Conservation (phyloP, 352 stramenopile genomes). For the Plasmopara halstedii region DNA sequence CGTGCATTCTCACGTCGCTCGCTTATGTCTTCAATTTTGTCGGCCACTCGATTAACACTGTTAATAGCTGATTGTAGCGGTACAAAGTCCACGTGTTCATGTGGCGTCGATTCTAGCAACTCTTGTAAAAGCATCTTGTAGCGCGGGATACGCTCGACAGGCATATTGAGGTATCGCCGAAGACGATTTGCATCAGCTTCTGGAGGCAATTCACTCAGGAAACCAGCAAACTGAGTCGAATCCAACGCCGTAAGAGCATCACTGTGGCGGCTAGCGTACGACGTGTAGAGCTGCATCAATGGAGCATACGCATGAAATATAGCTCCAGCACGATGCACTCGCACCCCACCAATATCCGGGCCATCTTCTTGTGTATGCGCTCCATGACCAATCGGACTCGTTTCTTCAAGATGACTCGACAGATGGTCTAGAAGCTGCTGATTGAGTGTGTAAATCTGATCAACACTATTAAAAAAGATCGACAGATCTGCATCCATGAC, state of each 20-base stretch:
- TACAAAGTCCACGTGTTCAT: slow-evolving; percentile 64
- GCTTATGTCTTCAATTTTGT: slow-evolving; percentile 78
- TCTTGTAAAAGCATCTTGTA: slow-evolving; percentile 82
- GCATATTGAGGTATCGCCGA: slow-evolving; percentile 79
- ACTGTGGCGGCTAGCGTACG: slow-evolving; percentile 76
- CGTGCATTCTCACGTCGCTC: slow-evolving; percentile 55
- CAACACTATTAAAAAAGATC: slow-evolving; percentile 85
- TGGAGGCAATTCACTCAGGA: slow-evolving; percentile 62
- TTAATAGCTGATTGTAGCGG: slow-evolving; percentile 65
- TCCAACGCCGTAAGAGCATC: slow-evolving; percentile 59
- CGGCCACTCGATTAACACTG: slow-evolving; percentile 65
- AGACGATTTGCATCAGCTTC: slow-evolving; percentile 57
- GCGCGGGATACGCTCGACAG: slow-evolving; percentile 76
- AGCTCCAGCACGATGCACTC: slow-evolving; percentile 41
- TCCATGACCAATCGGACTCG: slow-evolving; percentile 13
- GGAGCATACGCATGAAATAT: slow-evolving; percentile 84
- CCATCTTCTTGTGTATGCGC: slow-evolving; percentile 2
- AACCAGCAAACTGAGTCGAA: slow-evolving; percentile 62
- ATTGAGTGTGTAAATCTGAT: slow-evolving; percentile 84
- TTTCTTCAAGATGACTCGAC: slow-evolving; percentile 67
- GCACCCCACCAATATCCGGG: slow-evolving; percentile 5
- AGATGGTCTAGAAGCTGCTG: slow-evolving; percentile 84
- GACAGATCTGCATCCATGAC: slow-evolving; percentile 78
- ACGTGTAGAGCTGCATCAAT: slow-evolving; percentile 80
- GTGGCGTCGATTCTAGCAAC: slow-evolving; percentile 53